A percentile compares a stretch with the other conserved stretches of the same genome.
Evolutionary conservation across 2,329 filamentous ascomycete genomes (phyloP).

Genomic region (Trichophyton rubrum): DNA sequence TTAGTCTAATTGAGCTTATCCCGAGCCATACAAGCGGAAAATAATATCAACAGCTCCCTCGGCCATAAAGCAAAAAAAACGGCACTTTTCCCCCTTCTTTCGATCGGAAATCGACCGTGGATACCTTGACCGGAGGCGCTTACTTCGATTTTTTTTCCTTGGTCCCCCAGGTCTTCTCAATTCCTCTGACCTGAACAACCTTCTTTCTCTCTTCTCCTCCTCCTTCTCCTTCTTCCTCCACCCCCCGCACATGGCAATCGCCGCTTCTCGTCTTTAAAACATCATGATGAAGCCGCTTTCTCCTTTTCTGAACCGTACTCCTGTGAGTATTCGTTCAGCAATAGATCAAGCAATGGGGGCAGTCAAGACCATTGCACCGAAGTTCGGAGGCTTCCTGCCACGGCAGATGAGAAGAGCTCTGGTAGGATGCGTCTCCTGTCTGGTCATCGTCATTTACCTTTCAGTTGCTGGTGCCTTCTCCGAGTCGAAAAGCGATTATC

Average conservation of each 20-base stretch:
- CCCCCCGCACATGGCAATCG: background rate
- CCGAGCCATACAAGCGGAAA: background rate
- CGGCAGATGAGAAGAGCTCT: conserved; percentile 39
- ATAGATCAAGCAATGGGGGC: conserved; percentile 1
- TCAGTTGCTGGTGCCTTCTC: conserved; percentile 32
- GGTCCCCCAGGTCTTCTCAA: background rate
- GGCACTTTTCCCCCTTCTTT: background rate
- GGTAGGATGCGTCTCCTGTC: conserved; percentile 35
- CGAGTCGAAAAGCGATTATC: conserved; percentile 15
- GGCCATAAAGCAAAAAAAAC: conserved; percentile 1
- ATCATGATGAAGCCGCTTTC: conserved; percentile 1
- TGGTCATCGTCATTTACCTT: conserved; percentile 37
- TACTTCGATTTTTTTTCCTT: background rate
- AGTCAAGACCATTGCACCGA: background rate
- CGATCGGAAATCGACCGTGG: conserved; percentile 1
- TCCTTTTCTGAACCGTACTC: background rate
- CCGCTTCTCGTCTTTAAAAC: background rate
- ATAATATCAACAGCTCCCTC: conserved; percentile 1
- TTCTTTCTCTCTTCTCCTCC: background rate
- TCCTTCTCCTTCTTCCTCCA: background rate
- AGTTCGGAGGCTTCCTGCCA: conserved; percentile 29
- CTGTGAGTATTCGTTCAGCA: background rate
- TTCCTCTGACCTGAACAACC: background rate
- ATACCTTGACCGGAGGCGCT: conserved; percentile 1
- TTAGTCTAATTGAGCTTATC: conserved; percentile 1